phyloP scores from a whole-genome alignment of 2,329 filamentous ascomycete genomes.

The Zarea fungicola region DNA sequence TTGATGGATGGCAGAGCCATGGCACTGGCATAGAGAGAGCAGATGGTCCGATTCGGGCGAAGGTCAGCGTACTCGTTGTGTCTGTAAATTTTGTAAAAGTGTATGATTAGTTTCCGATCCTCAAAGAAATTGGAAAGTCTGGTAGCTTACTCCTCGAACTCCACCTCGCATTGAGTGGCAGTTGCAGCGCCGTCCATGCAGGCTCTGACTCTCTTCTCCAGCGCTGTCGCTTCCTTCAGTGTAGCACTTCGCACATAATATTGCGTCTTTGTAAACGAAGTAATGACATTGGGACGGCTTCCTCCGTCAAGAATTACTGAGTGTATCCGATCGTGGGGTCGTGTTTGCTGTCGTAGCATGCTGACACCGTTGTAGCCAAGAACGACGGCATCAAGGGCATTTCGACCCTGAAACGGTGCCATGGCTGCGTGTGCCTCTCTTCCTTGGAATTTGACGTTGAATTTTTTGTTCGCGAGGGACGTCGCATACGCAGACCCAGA shows the following conservation, averaged over 20 bases:
- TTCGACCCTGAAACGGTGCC: conserved; percentile 39
- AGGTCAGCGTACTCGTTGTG: conserved; percentile 3
- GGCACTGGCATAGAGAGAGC: conserved; percentile 7
- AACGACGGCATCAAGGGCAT: conserved; percentile 34
- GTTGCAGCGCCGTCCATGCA: conserved; percentile 1
- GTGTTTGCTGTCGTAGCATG: conserved; percentile 34
- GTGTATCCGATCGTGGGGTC: conserved; percentile 32
- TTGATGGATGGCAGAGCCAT: conserved; percentile 6
- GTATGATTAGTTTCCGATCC: too few relatives aligned
- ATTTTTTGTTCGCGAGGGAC: conserved; percentile 3
- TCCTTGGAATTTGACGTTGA: conserved; percentile 1
- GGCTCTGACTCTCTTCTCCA: not conserved
- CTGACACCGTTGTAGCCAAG: conserved; percentile 30
- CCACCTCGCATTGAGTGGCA: not conserved
- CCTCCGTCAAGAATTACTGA: conserved; percentile 33
- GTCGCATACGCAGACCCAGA: not conserved
- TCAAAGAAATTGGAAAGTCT: too few relatives aligned
- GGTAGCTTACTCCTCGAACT: not conserved
- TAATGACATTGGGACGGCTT: conserved; percentile 16
- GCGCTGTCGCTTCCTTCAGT: not conserved
- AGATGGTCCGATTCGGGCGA: conserved; percentile 6
- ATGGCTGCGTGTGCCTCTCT: conserved; percentile 18
- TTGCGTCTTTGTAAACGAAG: not conserved
- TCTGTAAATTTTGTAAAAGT: not conserved
- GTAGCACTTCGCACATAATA: conserved; percentile 1